These are phyloP conservation scores for Talaromyces thailandensis DNA, from an alignment of 495 filamentous ascomycete species.

Conservation along the genomic window DNA sequence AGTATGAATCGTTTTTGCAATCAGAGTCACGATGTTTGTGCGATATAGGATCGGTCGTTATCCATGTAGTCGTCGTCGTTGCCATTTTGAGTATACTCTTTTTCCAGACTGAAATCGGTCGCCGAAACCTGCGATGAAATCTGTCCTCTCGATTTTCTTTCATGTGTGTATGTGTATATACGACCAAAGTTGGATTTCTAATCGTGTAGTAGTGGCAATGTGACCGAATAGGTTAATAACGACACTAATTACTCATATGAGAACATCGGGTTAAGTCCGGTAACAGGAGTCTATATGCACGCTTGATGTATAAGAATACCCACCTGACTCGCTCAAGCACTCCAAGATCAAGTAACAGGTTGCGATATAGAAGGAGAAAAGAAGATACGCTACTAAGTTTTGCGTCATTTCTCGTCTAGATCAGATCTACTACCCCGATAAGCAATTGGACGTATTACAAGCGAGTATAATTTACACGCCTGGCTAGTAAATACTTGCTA, in stretches of 20 bases:
- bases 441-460: not conserved
- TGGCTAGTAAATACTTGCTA: not conserved
- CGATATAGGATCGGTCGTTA: not conserved
- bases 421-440: not conserved
- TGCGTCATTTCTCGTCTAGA: not conserved
- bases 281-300: not conserved
- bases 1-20: not conserved
- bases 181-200: not conserved
- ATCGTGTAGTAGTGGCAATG: not conserved
- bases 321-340: not conserved
- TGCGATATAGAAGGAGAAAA: not conserved
- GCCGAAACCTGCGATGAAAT: not conserved
- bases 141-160: not conserved
- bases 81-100: not conserved
- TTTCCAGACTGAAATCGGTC: not conserved
- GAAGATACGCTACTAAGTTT: not conserved
- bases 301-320: not conserved
- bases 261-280: not conserved
- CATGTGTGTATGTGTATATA: not conserved
- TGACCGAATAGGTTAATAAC: not conserved
- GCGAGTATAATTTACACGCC: not conserved
- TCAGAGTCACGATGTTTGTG: not conserved
- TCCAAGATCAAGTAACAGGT: not conserved
- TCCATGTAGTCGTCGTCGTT: not conserved
- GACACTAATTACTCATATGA: not conserved